Percentiles rank a stretch among this genome's conserved stretches.
phyloP scores from a whole-genome alignment of 345 rosid genomes.

The Conringia planisiliqua region DNA sequence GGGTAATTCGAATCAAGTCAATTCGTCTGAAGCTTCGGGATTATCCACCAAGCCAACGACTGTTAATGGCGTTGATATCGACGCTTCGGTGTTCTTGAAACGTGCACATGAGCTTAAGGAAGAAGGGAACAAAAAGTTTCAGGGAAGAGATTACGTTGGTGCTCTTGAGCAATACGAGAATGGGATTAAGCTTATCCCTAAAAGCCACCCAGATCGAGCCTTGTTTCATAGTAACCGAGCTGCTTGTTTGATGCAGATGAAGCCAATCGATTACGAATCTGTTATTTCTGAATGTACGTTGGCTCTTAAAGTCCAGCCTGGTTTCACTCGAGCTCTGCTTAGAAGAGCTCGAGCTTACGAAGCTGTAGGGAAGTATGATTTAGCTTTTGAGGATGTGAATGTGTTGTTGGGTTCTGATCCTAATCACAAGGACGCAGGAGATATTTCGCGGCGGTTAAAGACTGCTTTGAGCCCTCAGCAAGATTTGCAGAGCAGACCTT shows the following conservation, averaged over 20 bases:
- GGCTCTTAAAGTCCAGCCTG: conserved; percentile 88
- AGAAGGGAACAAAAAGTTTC: conserved; percentile 89
- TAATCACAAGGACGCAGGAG: conserved; percentile 69
- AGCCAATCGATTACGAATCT: conserved; percentile 71
- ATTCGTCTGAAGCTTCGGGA: conserved; percentile 32
- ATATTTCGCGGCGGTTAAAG: conserved; percentile 51
- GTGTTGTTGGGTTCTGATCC: conserved; percentile 65
- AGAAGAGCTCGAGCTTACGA: conserved; percentile 90
- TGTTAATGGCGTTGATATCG: conserved; percentile 68
- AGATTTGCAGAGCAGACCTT: conserved; percentile 57
- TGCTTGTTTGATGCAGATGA: conserved; percentile 57
- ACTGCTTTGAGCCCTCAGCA: conserved; percentile 64
- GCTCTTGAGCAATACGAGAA: conserved; percentile 81
- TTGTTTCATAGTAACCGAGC: conserved; percentile 92
- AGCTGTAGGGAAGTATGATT: conserved; percentile 68
- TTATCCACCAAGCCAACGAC: conserved; percentile 26
- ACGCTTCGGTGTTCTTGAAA: conserved; percentile 66
- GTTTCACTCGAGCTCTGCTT: conserved; percentile 66
- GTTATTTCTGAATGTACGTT: conserved; percentile 77
- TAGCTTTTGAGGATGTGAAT: conserved; percentile 84
- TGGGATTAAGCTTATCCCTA: conserved; percentile 71
- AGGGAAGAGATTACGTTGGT: conserved; percentile 66
- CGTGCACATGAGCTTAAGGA: conserved; percentile 95
- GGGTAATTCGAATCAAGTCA: conserved; percentile 47
- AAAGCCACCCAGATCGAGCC: conserved; percentile 80